Evolutionary conservation across 306 rosid species (phyloP).

Genomic region (Pyrus betulifolia): DNA sequence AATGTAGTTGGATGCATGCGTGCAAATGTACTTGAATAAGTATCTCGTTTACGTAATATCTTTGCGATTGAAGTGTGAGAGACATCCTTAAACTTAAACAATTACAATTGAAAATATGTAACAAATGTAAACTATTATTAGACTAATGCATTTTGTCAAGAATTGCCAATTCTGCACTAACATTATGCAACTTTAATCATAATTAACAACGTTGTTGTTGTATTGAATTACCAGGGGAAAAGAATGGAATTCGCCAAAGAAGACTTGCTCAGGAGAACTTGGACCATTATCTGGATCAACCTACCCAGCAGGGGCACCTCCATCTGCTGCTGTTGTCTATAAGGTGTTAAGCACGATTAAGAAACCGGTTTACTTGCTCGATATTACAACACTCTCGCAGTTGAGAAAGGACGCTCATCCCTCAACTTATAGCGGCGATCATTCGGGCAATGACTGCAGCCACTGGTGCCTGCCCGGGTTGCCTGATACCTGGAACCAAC

Average conservation of each 20-base stretch:
- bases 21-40: too few species aligned
- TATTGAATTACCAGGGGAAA: conserved; percentile 45
- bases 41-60: too few species aligned
- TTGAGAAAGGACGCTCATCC: conserved; percentile 91
- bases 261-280: conserved; percentile 63
- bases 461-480: conserved; percentile 98
- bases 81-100: too few species aligned
- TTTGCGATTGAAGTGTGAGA: too few species aligned
- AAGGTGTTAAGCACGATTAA: conserved; percentile 55
- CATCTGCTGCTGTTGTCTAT: conserved; percentile 47
- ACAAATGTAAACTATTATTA: too few species aligned
- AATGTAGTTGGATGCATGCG: too few species aligned
- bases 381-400: conserved; percentile 81
- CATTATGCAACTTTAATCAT: background rate
- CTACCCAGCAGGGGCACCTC: conserved; percentile 84
- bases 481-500: conserved; percentile 98
- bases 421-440: conserved; percentile 53
- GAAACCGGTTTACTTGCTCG: conserved; percentile 64
- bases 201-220: background rate
- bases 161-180: too few species aligned
- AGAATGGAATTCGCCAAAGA: conserved; percentile 80
- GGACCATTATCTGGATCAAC: conserved; percentile 60
- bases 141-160: too few species aligned
- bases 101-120: too few species aligned
- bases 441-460: conserved; percentile 78